A percentile compares a stretch with the other conserved stretches of the same genome.
These are phyloP conservation scores for Termitomyces sp. DNA, from an alignment of 768 basidiomycete species.

Conservation along the genomic window DNA sequence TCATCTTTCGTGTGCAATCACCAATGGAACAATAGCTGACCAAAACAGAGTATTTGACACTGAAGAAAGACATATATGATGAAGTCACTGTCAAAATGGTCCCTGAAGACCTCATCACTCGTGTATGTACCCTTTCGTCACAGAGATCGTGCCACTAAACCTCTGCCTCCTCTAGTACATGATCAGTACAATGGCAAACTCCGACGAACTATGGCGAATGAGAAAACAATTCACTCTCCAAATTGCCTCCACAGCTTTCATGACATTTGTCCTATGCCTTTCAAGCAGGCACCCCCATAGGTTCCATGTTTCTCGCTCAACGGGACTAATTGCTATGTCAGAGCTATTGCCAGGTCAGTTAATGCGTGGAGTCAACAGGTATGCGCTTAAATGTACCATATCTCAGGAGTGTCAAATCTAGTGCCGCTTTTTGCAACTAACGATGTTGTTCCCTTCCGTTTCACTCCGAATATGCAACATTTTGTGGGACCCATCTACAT, in stretches of 20 bases:
- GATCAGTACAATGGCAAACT: slow-evolving; percentile 75
- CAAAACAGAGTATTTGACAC: slow-evolving; percentile 59
- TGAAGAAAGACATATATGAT: slow-evolving; percentile 83
- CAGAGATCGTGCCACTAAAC: background rate
- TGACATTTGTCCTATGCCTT: slow-evolving; percentile 84
- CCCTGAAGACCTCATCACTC: slow-evolving; percentile 81
- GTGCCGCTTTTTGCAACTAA: slow-evolving; percentile 65
- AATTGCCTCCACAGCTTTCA: slow-evolving; percentile 82
- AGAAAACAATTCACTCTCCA: slow-evolving; percentile 95
- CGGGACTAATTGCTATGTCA: slow-evolving; percentile 88
- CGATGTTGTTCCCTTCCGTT: slow-evolving; percentile 93
- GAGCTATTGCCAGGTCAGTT: slow-evolving; percentile 79
- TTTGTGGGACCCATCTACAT: slow-evolving; percentile 86
- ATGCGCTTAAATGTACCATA: background rate
- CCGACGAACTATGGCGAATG: slow-evolving; percentile 92
- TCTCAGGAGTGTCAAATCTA: slow-evolving; percentile 33
- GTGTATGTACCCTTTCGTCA: slow-evolving; percentile 41
- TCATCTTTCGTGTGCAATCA: background rate
- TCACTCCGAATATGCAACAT: slow-evolving; percentile 93
- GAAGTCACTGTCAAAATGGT: slow-evolving; percentile 85
- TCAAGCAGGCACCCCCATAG: slow-evolving; percentile 79
- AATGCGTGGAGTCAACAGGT: background rate
- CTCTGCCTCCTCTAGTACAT: slow-evolving; percentile 64
- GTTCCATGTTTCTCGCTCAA: slow-evolving; percentile 85
- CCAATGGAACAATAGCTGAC: slow-evolving; percentile 34